Evolutionary conservation across 495 filamentous ascomycete genomes (phyloP).

Genomic region (Wilcoxina mikolae): DNA sequence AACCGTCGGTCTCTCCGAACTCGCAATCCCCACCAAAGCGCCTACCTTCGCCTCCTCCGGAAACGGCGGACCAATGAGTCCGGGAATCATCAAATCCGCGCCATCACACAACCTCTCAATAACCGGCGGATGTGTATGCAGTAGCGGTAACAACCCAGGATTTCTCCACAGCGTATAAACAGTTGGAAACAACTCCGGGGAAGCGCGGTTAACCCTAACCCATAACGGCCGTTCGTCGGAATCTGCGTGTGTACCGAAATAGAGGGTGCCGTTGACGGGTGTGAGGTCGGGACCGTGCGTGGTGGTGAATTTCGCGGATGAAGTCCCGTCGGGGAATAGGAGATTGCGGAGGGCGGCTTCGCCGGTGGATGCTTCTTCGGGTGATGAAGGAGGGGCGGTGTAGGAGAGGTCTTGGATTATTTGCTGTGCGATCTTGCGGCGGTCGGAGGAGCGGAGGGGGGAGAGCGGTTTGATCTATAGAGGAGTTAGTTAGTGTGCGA

Average conservation of each 20-base stretch:
- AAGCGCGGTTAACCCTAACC: conserved; percentile 38
- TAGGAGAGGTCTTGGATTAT: conserved; percentile 51
- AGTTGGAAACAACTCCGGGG: conserved; percentile 41
- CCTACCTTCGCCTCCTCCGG: conserved; percentile 46
- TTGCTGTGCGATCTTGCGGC: conserved; percentile 53
- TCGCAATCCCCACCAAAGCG: conserved; percentile 52
- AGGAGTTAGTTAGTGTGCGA: conserved; percentile 9
- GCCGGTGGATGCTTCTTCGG: neutral
- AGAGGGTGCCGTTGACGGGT: conserved; percentile 49
- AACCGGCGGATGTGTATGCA: conserved; percentile 49
- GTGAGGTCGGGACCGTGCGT: conserved; percentile 51
- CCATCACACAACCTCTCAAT: conserved; percentile 49
- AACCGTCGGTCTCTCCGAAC: conserved; percentile 43
- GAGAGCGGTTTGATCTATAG: conserved; percentile 62
- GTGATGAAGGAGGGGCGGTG: conserved; percentile 20
- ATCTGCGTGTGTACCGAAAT: conserved; percentile 43
- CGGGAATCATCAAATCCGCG: conserved; percentile 63
- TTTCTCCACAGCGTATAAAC: conserved; percentile 58
- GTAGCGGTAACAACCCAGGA: conserved; percentile 44
- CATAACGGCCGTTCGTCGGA: conserved; percentile 48
- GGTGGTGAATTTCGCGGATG: conserved; percentile 54
- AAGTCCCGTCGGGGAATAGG: conserved; percentile 49
- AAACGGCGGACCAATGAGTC: conserved; percentile 57
- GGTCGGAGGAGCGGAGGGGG: conserved; percentile 55
- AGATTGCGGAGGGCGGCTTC: conserved; percentile 41